Percentiles rank a stretch among this genome's conserved stretches.
phyloP scores from a whole-genome alignment of 306 rosid genomes.

The Cyclanthera cordifolia region DNA sequence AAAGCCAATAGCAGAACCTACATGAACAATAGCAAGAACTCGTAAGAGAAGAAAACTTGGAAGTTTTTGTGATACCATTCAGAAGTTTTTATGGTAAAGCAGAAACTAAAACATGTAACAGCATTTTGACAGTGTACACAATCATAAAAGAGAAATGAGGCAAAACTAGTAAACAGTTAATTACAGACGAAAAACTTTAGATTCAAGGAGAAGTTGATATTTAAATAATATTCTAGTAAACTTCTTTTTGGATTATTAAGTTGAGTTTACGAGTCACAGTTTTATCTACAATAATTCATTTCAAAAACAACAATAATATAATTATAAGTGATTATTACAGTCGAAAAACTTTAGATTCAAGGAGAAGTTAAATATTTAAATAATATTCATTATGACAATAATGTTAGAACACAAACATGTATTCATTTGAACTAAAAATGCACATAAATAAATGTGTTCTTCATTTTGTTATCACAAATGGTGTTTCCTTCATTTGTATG shows the following conservation, averaged over 20 bases:
- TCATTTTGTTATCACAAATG: not conserved
- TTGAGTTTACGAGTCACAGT: no score
- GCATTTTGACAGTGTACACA: constrained; percentile 2
- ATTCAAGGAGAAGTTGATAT: no score
- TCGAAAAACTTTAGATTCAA: not conserved
- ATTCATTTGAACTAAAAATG: not conserved
- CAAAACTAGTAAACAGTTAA: no score
- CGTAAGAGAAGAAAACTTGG: not conserved
- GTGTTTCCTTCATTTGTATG: not conserved
- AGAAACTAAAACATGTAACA: not conserved
- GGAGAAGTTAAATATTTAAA: no score
- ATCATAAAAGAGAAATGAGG: no score
- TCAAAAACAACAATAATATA: no score
- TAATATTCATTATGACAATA: no score
- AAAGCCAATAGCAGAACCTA: constrained; percentile 96
- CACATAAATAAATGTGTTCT: not conserved
- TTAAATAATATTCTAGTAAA: no score
- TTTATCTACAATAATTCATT: no score
- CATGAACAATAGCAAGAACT: not conserved
- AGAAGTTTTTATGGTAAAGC: not conserved
- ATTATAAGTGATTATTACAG: no score
- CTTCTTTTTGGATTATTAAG: not conserved
- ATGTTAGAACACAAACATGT: not conserved
- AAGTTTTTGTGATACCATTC: not conserved
- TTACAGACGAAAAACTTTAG: not conserved